A percentile compares a stretch with the other conserved stretches of the same genome.
Conservation (phyloP, 2,329 filamentous ascomycete genomes). For the Ceratocystis cubensis region DNA sequence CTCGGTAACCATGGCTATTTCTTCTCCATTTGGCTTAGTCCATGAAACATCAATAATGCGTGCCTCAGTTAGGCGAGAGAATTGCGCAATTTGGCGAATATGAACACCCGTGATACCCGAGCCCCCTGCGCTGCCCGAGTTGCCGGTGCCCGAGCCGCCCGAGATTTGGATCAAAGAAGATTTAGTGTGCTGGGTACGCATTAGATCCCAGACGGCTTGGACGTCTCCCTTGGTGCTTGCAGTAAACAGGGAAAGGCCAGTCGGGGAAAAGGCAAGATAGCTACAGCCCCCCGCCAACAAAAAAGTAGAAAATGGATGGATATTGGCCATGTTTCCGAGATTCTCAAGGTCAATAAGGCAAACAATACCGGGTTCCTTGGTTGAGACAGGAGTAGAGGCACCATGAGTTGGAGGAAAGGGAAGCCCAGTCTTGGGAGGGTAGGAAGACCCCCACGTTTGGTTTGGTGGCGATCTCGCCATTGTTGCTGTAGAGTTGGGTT, state of each 20-base stretch:
- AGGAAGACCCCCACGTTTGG: conserved; percentile 35
- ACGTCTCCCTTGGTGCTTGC: conserved; percentile 75
- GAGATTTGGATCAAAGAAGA: conserved; percentile 44
- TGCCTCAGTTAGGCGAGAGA: conserved; percentile 81
- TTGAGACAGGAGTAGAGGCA: conserved; percentile 41
- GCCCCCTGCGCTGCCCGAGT: conserved; percentile 32
- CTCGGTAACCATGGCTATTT: conserved; percentile 79
- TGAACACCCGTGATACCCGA: conserved; percentile 35
- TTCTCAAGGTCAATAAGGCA: conserved; percentile 60
- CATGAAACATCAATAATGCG: conserved; percentile 83
- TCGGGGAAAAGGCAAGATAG: conserved; percentile 65
- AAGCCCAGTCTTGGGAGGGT: conserved; percentile 26
- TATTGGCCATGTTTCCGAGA: conserved; percentile 39
- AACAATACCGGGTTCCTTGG: conserved; percentile 59
- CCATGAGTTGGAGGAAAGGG: conserved; percentile 69
- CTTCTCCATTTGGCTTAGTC: conserved; percentile 69
- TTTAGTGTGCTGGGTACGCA: conserved; percentile 51
- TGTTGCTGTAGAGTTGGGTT: conserved; percentile 29
- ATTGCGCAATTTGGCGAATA: conserved; percentile 76
- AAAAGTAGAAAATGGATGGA: conserved; percentile 59
- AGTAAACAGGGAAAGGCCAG: conserved; percentile 61
- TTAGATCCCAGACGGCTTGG: conserved; percentile 69
- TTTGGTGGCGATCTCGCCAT: conserved; percentile 35
- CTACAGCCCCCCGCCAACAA: conserved; percentile 62
- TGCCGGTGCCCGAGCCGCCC: neutral